These are phyloP conservation scores for Clonostachys byssicola DNA, from an alignment of 2,329 filamentous ascomycete genomes.

Conservation along the genomic window DNA sequence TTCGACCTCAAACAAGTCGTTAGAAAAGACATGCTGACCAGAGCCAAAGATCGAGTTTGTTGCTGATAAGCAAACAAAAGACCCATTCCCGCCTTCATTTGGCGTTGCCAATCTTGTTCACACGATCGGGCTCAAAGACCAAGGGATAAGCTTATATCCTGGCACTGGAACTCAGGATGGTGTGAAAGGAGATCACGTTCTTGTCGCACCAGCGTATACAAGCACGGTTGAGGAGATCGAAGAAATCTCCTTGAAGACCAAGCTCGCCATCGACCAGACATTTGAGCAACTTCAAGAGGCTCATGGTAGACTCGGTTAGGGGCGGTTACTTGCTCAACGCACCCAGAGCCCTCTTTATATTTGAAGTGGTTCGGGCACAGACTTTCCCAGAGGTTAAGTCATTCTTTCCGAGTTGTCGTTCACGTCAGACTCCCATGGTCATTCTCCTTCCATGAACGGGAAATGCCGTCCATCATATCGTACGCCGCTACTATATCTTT, in stretches of 20 bases:
- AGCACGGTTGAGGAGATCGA: slow-evolving; percentile 16
- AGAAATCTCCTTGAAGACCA: slow-evolving; percentile 9
- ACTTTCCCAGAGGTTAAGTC: no score
- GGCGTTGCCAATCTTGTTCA: slow-evolving; percentile 12
- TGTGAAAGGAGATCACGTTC: slow-evolving; percentile 11
- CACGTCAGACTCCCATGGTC: no score
- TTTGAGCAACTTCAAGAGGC: slow-evolving; percentile 4
- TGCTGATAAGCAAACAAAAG: slow-evolving; percentile 13
- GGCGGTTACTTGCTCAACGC: no score
- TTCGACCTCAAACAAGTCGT: not conserved
- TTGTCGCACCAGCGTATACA: slow-evolving; percentile 37
- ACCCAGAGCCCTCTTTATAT: no score
- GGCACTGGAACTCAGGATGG: slow-evolving; percentile 15
- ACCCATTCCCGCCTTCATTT: slow-evolving; percentile 21
- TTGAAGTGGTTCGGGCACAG: no score
- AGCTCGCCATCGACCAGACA: slow-evolving; percentile 4
- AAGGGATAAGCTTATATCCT: slow-evolving; percentile 43
- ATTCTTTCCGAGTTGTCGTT: no score
- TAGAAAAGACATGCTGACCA: slow-evolving; percentile 1
- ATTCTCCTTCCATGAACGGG: no score
- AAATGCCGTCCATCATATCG: no score
- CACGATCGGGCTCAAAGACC: slow-evolving; percentile 32
- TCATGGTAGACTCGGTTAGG: no score
- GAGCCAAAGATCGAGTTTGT: slow-evolving; percentile 17
- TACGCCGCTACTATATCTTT: no score